Percentiles rank a stretch among this genome's conserved stretches.
These are phyloP conservation scores for Eutypella sp. DNA, from an alignment of 2,329 filamentous ascomycete genomes.

Conservation along the genomic window DNA sequence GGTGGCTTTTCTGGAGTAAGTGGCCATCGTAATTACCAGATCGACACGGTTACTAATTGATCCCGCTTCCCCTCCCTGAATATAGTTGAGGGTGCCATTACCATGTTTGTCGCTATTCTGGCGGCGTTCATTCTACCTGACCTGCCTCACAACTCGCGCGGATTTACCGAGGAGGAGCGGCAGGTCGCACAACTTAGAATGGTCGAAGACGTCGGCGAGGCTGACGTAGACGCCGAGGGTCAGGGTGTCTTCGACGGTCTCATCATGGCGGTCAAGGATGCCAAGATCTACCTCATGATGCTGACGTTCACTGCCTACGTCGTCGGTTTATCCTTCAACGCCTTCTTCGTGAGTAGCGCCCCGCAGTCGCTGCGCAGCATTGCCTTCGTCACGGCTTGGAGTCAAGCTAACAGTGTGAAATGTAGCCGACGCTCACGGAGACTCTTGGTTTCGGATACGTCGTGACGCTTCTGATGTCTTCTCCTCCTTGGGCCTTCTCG, in stretches of 20 bases:
- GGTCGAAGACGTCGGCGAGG: constrained; percentile 53
- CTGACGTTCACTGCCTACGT: constrained; percentile 57
- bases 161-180: constrained; percentile 55
- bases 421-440: constrained; percentile 43
- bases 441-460: constrained; percentile 50
- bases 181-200: constrained; percentile 50
- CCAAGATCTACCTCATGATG: constrained; percentile 62
- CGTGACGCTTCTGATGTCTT: constrained; percentile 50
- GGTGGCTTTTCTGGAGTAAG: constrained; percentile 52
- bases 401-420: constrained; percentile 4
- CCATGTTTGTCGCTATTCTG: constrained; percentile 42
- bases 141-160: constrained; percentile 49
- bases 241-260: constrained; percentile 49
- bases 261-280: constrained; percentile 54
- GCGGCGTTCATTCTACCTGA: constrained; percentile 49
- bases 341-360: constrained; percentile 44
- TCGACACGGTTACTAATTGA: neutral
- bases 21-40: neutral
- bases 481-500: constrained; percentile 55
- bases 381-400: neutral
- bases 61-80: constrained; percentile 38
- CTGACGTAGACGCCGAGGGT: constrained; percentile 45
- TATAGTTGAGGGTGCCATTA: constrained; percentile 47
- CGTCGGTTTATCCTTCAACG: constrained; percentile 53
- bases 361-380: neutral